Percentiles rank a stretch among this genome's conserved stretches.
Evolutionary conservation across 176 grass and related monocot genomes (phyloP).

Genomic region (Saccharum spontaneum): DNA sequence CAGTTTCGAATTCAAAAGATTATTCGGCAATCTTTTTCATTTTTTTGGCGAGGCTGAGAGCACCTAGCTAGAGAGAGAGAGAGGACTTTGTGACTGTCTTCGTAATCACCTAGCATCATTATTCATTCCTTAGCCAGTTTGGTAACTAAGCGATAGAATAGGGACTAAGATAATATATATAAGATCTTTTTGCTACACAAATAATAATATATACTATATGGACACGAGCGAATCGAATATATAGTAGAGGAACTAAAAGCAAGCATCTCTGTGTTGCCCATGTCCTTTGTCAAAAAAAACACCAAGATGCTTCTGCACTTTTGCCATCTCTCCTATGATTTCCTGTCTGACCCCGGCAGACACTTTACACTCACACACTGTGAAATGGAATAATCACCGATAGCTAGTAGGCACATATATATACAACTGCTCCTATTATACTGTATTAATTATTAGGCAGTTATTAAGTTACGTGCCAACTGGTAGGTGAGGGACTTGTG

Average conservation of each 20-base stretch:
- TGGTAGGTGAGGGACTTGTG: slow-evolving; percentile 19
- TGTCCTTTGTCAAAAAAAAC: slow-evolving; percentile 25
- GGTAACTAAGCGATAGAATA: not conserved
- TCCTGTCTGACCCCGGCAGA: slow-evolving; percentile 12
- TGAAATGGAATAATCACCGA: slow-evolving; percentile 33
- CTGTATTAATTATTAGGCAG: not conserved
- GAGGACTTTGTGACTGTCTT: not conserved
- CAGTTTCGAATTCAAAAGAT: no score
- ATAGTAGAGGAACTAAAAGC: not conserved
- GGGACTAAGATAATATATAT: not conserved
- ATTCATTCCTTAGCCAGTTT: not conserved
- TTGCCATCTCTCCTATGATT: slow-evolving; percentile 44
- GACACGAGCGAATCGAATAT: not conserved
- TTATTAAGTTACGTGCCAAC: slow-evolving; percentile 17
- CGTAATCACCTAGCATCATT: not conserved
- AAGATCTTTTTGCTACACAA: not conserved
- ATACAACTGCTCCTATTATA: not conserved
- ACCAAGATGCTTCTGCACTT: slow-evolving; percentile 36
- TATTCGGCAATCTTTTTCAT: no score
- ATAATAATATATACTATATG: not conserved
- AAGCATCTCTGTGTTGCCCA: slow-evolving; percentile 15
- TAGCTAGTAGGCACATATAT: not conserved
- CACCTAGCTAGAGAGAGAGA: no score
- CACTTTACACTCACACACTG: slow-evolving; percentile 15
- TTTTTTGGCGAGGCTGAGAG: no score